Base-by-base conservation (phyloP, 2,329 filamentous ascomycete genomes). In the Exophiala phaeomuriformis region DNA sequence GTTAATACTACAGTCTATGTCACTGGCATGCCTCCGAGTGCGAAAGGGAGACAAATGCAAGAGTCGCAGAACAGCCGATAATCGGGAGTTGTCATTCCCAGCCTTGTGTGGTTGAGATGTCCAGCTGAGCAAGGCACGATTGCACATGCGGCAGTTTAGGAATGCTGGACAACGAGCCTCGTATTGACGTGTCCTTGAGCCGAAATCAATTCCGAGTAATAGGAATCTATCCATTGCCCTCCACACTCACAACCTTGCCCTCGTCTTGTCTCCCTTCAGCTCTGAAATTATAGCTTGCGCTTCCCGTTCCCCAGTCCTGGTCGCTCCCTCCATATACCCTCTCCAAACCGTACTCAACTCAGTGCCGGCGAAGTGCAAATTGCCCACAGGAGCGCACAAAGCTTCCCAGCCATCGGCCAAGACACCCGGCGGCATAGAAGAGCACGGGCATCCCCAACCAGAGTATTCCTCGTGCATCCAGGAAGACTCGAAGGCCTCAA, bases 271-370 rank as follows among this genome's bases (percentile, higher is more conserved):
- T 19, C 41, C 44, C 48, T 59, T 55, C 3, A 75, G 52, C 2
- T 77, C 72, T 61, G 80, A 75, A 35, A 64, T 63, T 0, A 57
- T 57, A 37, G 61, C 54, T 37, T 33, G 9, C 8, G 76, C 77
- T 1, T 69, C 78, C 9, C 74, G 64, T 53, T 77, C 68, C 1
- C 79, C 78, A 47, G 68, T 73, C 4, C 72, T 60, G 7, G 81
- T 66, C 0, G 79, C 79, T 1, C 79, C 79, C 55, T 82, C 79
- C 76, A 82, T 80, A 61, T 80, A 81, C 0, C 78, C 78, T 51
- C 75, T 77, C 78, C 78, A 81, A 53, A 76, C 71, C 2, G 61
- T 67, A 0, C 73, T 71, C 1, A 73, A 77, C 67, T 82, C 79
- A 0, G 78, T 80, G 0, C 79, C 78, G 2, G 72, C 76, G 58